Evolutionary conservation across 208 protist species (phyloP), one percentile per base, ranked within the genome.

Genomic region (Leishmania turanica): DNA sequence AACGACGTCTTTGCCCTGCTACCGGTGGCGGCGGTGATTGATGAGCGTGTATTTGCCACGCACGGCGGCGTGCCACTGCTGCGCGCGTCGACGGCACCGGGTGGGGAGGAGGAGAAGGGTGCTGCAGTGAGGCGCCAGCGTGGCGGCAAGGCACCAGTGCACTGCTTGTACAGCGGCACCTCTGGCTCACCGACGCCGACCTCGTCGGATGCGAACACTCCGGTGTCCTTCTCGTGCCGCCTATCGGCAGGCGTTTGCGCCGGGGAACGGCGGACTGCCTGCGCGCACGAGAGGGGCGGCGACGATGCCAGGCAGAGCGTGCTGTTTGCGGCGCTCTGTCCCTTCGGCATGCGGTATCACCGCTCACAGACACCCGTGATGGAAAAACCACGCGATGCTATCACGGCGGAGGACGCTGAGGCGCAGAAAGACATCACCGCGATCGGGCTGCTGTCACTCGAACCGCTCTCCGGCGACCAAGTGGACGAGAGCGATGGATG

Each of bases 31-130:
- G 96, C 96, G 15, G 90, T 97, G 74, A 89, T 98, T 45, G 96
- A 99, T 79, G 87, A 88, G 2, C 86, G 47, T 2, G 85, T 97
- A 17, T 98, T 99, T 84, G 91, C 92, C 21, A 89, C 84, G 69
- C 97, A 99, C 85, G 94, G 95, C 37, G 97, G 97, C 56, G 92
- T 99, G 62, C 96, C 95, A n/a, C 80, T 86, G 62, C 78, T 93
- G 65, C 70, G 69, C 72, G 45, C 58, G n/a, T 81, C 65, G 17
- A 58, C 65, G 71, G 62, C 31, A 60, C 34, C 11, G 9, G 6
- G 42, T 54, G 9, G 53, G 9, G 51, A 73, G 27, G 69, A 54
- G 47, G 47, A 21, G 21, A 53, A 17, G 31, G 45, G 47, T 73
- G 27, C 31, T 51, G 45, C 69, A 8, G 21, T 4, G 45, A 0